phyloP scores from a whole-genome alignment of 108 stramenopile species.

The Skeletonema menzelii region DNA sequence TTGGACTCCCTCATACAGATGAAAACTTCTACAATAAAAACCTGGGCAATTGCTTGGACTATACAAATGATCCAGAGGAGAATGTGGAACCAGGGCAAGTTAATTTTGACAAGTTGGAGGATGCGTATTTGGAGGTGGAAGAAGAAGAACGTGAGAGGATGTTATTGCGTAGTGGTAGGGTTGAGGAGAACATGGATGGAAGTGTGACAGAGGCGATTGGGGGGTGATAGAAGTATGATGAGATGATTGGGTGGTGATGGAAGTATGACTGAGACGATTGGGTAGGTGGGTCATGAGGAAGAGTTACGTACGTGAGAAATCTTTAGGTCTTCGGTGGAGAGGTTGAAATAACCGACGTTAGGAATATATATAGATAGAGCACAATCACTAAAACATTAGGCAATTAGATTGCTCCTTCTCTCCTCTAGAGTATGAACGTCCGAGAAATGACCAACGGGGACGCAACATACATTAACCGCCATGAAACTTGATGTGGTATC shows the following conservation, averaged over 20 bases:
- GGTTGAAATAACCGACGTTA: no score
- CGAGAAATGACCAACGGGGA: not conserved
- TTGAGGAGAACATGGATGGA: constrained; percentile 12
- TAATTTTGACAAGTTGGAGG: constrained; percentile 53
- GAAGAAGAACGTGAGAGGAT: constrained; percentile 2
- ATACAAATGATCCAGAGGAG: constrained; percentile 52
- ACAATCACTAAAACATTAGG: no score
- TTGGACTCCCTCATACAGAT: constrained; percentile 84
- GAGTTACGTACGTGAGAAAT: no score
- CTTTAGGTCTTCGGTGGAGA: no score
- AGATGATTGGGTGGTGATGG: not conserved
- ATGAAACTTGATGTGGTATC: not conserved
- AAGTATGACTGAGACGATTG: no score
- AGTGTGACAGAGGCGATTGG: constrained; percentile 19
- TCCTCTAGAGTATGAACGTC: no score
- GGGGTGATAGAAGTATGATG: constrained; percentile 2
- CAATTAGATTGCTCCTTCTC: no score
- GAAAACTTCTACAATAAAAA: constrained; percentile 69
- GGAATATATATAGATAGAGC: no score
- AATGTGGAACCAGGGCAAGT: constrained; percentile 59
- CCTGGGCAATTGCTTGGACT: constrained; percentile 77
- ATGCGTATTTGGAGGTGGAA: constrained; percentile 46
- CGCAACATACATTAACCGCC: no score
- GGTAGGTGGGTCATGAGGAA: no score
- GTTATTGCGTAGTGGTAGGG: constrained; percentile 10